Conservation (phyloP, 1,284 basidiomycete genomes). For the Veloboletus limbatus region DNA sequence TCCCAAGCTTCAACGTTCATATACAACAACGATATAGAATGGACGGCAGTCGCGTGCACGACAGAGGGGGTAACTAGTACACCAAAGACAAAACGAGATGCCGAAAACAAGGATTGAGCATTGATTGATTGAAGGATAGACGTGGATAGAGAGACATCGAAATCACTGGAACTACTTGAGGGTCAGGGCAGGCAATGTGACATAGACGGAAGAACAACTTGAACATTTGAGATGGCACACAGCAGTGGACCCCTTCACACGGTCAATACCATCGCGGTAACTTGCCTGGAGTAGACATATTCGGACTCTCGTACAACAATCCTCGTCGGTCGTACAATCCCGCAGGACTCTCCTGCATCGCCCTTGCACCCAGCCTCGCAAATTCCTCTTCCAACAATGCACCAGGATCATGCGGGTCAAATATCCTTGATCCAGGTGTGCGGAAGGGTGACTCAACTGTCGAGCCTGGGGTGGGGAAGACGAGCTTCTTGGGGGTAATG, state of each 20-base stretch:
- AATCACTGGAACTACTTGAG: too few relatives aligned
- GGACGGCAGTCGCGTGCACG: not conserved
- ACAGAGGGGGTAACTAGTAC: slow-evolving; percentile 10
- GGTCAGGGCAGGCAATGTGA: too few relatives aligned
- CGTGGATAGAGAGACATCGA: too few relatives aligned
- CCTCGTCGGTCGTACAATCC: slow-evolving; percentile 52
- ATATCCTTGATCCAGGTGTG: slow-evolving; percentile 53
- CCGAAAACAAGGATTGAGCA: slow-evolving; percentile 5
- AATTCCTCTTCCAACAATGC: slow-evolving; percentile 65
- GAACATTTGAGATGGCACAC: not conserved
- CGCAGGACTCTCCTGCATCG: slow-evolving; percentile 50
- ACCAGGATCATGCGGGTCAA: slow-evolving; percentile 67
- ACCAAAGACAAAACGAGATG: slow-evolving; percentile 17
- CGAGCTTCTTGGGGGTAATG: slow-evolving; percentile 55
- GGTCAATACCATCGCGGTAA: slow-evolving; percentile 50
- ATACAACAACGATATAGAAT: too few relatives aligned
- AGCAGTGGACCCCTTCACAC: not conserved
- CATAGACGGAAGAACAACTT: too few relatives aligned
- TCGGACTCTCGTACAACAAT: slow-evolving; percentile 63
- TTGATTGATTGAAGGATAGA: too few relatives aligned
- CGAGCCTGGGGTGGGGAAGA: slow-evolving; percentile 39
- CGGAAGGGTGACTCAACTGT: slow-evolving; percentile 51
- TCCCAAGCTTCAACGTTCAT: too few relatives aligned
- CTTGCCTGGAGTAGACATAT: slow-evolving; percentile 43
- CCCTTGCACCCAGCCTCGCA: slow-evolving; percentile 43